Percentiles rank a stretch among this genome's conserved stretches.
Evolutionary conservation across 1,284 basidiomycete species (phyloP).

Genomic region (Ganoderma multipileum): DNA sequence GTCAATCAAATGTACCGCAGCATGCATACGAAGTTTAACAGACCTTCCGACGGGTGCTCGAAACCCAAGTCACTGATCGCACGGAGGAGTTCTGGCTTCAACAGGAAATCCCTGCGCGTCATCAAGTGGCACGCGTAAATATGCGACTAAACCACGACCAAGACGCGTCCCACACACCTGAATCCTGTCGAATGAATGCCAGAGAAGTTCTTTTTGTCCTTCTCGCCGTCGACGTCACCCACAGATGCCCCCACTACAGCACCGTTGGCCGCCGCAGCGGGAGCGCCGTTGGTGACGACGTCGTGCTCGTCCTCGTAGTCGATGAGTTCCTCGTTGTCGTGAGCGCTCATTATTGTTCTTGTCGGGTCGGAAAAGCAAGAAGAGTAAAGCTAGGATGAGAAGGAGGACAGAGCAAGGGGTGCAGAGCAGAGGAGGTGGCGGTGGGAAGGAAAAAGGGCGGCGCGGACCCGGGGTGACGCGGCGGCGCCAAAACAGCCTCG

Average conservation of each 20-base stretch:
- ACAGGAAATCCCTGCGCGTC: slow-evolving; percentile 85
- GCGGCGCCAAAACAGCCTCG: slow-evolving; percentile 36
- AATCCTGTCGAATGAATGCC: slow-evolving; percentile 97
- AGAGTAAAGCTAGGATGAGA: slow-evolving; percentile 32
- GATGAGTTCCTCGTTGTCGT: slow-evolving; percentile 87
- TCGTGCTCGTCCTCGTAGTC: slow-evolving; percentile 98
- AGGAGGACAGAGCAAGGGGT: slow-evolving; percentile 29
- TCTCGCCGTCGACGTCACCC: slow-evolving; percentile 73
- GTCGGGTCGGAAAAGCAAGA: slow-evolving; percentile 32
- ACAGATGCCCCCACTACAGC: slow-evolving; percentile 53
- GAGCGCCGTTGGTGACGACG: slow-evolving; percentile 70
- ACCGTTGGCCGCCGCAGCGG: slow-evolving; percentile 56
- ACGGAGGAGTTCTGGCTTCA: slow-evolving; percentile 96
- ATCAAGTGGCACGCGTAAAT: slow-evolving; percentile 27
- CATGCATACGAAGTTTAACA: slow-evolving; percentile 29
- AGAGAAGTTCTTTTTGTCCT: slow-evolving; percentile 96
- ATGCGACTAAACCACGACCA: neutral
- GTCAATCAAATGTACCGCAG: slow-evolving; percentile 9
- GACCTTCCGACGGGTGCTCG: slow-evolving; percentile 99
- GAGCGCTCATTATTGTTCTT: slow-evolving; percentile 60
- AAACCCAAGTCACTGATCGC: slow-evolving; percentile 99
- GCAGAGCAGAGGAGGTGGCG: slow-evolving; percentile 39
- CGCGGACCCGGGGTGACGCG: slow-evolving; percentile 34
- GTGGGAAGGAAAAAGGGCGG: slow-evolving; percentile 42
- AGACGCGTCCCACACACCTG: slow-evolving; percentile 58